These are phyloP conservation scores for Lipomyces mesembrius DNA, from an alignment of 805 yeast species.

Conservation along the genomic window DNA sequence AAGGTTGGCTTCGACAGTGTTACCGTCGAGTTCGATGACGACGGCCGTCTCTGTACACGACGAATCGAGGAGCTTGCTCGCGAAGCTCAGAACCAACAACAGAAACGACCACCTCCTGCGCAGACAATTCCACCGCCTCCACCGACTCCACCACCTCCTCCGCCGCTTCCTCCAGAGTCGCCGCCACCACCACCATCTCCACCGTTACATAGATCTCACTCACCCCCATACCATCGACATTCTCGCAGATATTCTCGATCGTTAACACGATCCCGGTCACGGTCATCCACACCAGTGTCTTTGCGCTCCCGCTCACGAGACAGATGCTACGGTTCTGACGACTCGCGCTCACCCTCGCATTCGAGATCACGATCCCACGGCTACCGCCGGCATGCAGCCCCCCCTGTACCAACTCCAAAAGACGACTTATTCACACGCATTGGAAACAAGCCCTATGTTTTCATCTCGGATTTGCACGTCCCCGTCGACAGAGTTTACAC, in stretches of 20 bases:
- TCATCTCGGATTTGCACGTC: conserved; percentile 39
- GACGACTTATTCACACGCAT: conserved; percentile 22
- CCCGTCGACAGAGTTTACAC: conserved; percentile 51
- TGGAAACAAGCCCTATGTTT: conserved; percentile 40
- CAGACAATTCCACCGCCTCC: conserved; percentile 18
- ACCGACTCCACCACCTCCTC: conserved; percentile 29
- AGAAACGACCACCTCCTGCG: conserved; percentile 1
- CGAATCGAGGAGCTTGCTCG: conserved; percentile 25
- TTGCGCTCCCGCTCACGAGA: conserved; percentile 11
- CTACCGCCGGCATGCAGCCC: background rate
- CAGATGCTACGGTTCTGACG: conserved; percentile 9
- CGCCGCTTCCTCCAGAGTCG: conserved; percentile 13
- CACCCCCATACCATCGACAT: conserved; percentile 2
- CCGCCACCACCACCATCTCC: conserved; percentile 10
- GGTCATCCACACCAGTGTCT: background rate
- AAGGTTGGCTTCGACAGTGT: conserved; percentile 58
- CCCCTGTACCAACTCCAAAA: conserved; percentile 3
- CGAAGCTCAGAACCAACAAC: background rate
- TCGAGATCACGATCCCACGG: background rate
- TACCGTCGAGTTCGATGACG: conserved; percentile 44
- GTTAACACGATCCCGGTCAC: conserved; percentile 5
- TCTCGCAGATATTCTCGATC: conserved; percentile 10
- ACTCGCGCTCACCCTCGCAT: background rate
- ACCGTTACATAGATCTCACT: background rate
- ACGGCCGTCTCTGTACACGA: conserved; percentile 43